Base-by-base conservation (phyloP, 1,284 basidiomycete species). In the Ceratorhiza oryzae-sativae region DNA sequence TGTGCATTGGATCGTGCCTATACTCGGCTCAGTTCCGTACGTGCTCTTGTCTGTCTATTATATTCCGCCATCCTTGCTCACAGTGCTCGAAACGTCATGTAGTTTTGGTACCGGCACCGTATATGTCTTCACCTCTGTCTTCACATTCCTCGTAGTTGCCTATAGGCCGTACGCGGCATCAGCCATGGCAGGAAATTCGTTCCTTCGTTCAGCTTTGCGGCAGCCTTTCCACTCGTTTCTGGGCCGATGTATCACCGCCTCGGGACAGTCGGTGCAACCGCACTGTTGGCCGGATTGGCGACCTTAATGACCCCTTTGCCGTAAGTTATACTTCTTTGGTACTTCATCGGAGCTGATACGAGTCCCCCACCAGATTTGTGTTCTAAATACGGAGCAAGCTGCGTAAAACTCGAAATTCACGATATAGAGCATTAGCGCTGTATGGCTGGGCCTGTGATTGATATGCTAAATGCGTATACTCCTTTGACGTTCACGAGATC, bases 161-260 rank as follows among this genome's bases (percentile, higher is more conserved):
- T 93, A 92, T 78, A 86, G 90, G 12, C 91, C 91, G 0, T 88
- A 92, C 49, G 90, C 92, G 0, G 91, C 92, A 0, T 88, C 86
- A 10, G 90, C 90, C 0, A 88, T 94, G 86, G 90, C 91, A 0
- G 83, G 86, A 34, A 94, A 94, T 78, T 88, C 85, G 42, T 88
- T 88, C 12, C 78, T 91, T 76, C 83, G 92, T 0, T 86, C 84
- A 1, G 79, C 83, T 0, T 93, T 74, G 91, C 90, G 0, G 88
- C 88, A 0, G 88, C 83, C 0, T 93, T 93, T 77, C 91, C 91
- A 1, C 80, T 92, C n/a, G 90, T 90, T 74, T 86, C 88, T 0
- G 79, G 79, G 0, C 81, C 84, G 12, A 88, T 90, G 87, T 90
- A 88, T 74, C 61, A 79, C 20, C 74, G 76, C 18, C 79, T 94